Evolutionary conservation across 768 basidiomycete species (phyloP), one percentile per base, ranked within the genome.

Genomic region (Hygrocybe coccinea): DNA sequence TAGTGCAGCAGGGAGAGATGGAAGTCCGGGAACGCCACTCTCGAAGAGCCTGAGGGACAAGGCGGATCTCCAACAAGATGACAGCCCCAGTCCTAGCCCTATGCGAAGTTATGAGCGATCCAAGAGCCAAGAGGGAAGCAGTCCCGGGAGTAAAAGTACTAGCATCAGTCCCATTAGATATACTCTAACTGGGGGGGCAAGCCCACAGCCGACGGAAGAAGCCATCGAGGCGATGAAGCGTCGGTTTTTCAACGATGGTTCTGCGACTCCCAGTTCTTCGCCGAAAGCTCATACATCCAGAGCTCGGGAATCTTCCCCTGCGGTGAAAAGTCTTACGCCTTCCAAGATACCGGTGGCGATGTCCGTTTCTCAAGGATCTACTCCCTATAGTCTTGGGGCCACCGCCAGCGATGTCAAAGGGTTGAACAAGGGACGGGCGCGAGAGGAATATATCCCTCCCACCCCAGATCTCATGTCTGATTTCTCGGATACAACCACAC

Each of bases 201-300:
- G 67, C 58, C 69, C 74, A 33, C 62, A 62, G 19, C 73, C 76
- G 6, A 77, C 78, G 5, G 64, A 70, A 24, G 80, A 82, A 21
- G 81, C 82, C 2, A 72, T 84, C 45, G 79, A 84, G 64, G 80
- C 84, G 61, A 82, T 86, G 81, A 87, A 85, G 67, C 75, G 69
- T 60, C 72, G 82, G 38, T 79, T 85, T 60, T 66, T 82, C 51
- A 69, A 67, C 52, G 54, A 56, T 5, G 63, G 65, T 8, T 60
- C 66, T 3, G 47, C 56, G 14, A 70, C 79, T 59, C 56, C 71
- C 54, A 55, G 64, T 51, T 59, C 72, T 33, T 66, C 34, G 35
- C 65, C 36, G 11, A 46, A 22, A 43, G 29, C 59, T 61, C 10
- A 50, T 59, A 5, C 59, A 59, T 46, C 12, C 22, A 52, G 11